Percentiles rank a stretch among this genome's conserved stretches.
phyloP scores from a whole-genome alignment of 2,329 filamentous ascomycete genomes.

The Nothomitra cinnamomea region DNA sequence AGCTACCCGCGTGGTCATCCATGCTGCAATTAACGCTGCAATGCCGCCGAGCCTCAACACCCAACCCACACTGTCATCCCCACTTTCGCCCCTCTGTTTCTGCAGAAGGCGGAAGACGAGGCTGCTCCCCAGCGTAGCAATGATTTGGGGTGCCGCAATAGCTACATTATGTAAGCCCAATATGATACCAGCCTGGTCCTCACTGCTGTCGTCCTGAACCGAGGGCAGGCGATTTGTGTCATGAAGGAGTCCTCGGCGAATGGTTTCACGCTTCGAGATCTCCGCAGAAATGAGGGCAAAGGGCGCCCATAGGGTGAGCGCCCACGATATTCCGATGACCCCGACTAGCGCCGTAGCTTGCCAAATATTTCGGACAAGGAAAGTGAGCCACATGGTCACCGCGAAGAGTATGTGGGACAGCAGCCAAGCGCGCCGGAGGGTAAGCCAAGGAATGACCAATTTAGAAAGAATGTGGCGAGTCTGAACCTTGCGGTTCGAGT shows the following conservation, averaged over 20 bases:
- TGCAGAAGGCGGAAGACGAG: constrained; percentile 73
- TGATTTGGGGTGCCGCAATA: constrained; percentile 77
- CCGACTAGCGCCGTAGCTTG: constrained; percentile 63
- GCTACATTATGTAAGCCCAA: constrained; percentile 93
- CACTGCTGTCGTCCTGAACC: constrained; percentile 37
- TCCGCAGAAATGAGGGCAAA: constrained; percentile 92
- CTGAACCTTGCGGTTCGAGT: constrained; percentile 22
- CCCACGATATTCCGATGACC: constrained; percentile 79
- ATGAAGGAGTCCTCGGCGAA: constrained; percentile 33
- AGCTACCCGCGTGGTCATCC: constrained; percentile 48
- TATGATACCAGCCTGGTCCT: constrained; percentile 74
- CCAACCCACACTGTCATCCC: constrained; percentile 75
- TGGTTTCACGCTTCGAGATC: constrained; percentile 65
- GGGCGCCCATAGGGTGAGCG: constrained; percentile 81
- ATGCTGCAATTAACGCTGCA: constrained; percentile 61
- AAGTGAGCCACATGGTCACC: constrained; percentile 63
- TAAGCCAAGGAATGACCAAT: constrained; percentile 53
- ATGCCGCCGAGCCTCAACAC: constrained; percentile 72
- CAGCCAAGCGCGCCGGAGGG: constrained; percentile 77
- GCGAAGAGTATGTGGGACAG: constrained; percentile 72
- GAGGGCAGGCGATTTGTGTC: constrained; percentile 16
- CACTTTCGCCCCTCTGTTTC: constrained; percentile 68
- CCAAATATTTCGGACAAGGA: constrained; percentile 55
- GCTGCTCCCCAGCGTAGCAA: constrained; percentile 72
- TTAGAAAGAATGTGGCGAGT: constrained; percentile 4